Evolutionary conservation across 2,329 filamentous ascomycete species (phyloP).

Genomic region (Paraphaeosphaeria sporulosa): DNA sequence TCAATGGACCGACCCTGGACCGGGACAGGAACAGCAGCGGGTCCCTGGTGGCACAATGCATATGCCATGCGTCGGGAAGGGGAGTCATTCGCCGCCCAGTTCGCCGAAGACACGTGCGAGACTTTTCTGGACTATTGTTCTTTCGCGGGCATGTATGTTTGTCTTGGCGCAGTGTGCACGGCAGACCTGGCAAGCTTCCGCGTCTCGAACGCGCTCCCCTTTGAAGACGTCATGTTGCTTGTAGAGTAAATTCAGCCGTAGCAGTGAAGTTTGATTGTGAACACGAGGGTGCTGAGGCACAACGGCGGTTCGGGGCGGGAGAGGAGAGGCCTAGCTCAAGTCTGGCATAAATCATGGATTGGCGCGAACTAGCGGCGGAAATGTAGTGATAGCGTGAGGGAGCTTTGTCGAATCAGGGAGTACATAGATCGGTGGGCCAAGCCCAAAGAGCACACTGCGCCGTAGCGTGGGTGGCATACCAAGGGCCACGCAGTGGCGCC

Average conservation of each 20-base stretch:
- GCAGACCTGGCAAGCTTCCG: too few species aligned
- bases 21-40: neutral
- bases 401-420: neutral
- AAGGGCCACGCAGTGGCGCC: neutral
- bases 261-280: neutral
- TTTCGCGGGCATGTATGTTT: neutral
- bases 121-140: neutral
- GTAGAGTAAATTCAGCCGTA: neutral
- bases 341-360: neutral
- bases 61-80: neutral
- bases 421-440: neutral
- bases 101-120: neutral
- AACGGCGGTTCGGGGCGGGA: neutral
- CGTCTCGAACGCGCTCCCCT: neutral
- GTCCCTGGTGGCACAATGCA: neutral
- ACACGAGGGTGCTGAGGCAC: neutral
- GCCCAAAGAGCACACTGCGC: neutral
- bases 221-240: neutral
- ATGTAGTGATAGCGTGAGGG: neutral
- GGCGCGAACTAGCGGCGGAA: constrained; percentile 1
- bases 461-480: constrained; percentile 1
- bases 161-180: constrained; percentile 3
- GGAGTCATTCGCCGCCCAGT: neutral
- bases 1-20: neutral
- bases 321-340: neutral